A percentile compares a stretch with the other conserved stretches of the same genome.
Evolutionary conservation across 306 rosid genomes (phyloP).

Genomic region (Vigna radiata): DNA sequence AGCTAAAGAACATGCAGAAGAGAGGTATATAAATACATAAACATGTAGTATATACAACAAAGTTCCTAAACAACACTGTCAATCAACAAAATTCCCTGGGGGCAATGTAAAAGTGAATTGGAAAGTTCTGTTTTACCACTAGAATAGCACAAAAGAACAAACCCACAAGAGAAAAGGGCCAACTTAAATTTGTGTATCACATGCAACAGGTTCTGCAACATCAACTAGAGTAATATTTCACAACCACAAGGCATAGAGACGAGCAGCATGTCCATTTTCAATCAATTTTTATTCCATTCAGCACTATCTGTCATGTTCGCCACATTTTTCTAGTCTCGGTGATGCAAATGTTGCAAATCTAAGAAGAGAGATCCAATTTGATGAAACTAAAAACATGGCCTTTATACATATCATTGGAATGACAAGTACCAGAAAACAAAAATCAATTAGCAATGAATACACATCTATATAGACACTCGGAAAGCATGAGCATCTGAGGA

Average conservation of each 20-base stretch:
- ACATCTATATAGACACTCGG: background rate
- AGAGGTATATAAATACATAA: background rate
- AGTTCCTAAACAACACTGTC: background rate
- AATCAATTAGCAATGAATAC: background rate
- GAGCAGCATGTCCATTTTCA: background rate
- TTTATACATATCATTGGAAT: conserved; percentile 52
- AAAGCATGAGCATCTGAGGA: background rate
- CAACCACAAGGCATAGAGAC: background rate
- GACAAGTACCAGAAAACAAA: conserved; percentile 28
- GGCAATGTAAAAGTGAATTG: background rate
- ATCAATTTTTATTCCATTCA: background rate
- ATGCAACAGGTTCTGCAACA: too few relatives aligned
- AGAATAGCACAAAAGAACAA: background rate
- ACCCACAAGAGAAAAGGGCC: background rate
- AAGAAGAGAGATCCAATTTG: conserved; percentile 52
- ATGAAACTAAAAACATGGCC: conserved; percentile 54
- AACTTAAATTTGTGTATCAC: background rate
- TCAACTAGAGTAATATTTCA: too few relatives aligned
- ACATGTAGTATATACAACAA: background rate
- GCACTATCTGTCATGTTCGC: conserved; percentile 40
- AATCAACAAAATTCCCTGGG: background rate
- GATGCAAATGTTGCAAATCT: conserved; percentile 59
- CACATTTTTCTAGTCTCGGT: background rate
- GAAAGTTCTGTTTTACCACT: background rate
- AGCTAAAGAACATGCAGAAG: background rate